Evolutionary conservation across 2,329 filamentous ascomycete genomes (phyloP).

Genomic region (Didymella exigua): DNA sequence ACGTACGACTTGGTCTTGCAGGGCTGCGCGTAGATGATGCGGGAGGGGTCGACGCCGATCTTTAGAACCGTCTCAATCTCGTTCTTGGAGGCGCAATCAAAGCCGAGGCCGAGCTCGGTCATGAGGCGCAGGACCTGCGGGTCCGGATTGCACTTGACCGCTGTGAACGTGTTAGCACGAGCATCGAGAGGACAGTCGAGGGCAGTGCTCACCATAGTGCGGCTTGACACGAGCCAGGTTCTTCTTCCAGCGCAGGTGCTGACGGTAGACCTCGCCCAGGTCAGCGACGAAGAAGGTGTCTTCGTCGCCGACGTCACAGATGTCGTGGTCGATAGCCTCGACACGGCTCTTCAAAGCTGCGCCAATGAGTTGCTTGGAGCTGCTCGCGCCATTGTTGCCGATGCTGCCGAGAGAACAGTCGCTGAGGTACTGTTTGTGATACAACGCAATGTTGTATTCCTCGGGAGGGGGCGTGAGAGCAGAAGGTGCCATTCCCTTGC

Average conservation of each 20-base stretch:
- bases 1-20: slow-evolving; percentile 99
- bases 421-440: slow-evolving; percentile 38
- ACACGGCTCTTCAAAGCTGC: slow-evolving; percentile 86
- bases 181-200: neutral
- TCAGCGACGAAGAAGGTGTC: slow-evolving; percentile 98
- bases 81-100: slow-evolving; percentile 96
- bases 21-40: slow-evolving; percentile 98
- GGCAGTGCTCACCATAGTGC: slow-evolving; percentile 78
- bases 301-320: slow-evolving; percentile 89
- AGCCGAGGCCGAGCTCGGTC: slow-evolving; percentile 86
- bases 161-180: slow-evolving; percentile 55
- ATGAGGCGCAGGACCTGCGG: slow-evolving; percentile 86
- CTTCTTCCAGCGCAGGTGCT: slow-evolving; percentile 97
- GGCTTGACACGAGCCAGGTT: slow-evolving; percentile 91
- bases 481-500: slow-evolving; percentile 74
- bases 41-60: slow-evolving; percentile 81
- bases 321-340: slow-evolving; percentile 81
- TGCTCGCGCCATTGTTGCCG: slow-evolving; percentile 57
- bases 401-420: slow-evolving; percentile 41
- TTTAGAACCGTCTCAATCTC: slow-evolving; percentile 92
- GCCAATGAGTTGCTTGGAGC: slow-evolving; percentile 80
- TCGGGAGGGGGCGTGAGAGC: slow-evolving; percentile 58
- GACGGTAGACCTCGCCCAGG: slow-evolving; percentile 96
- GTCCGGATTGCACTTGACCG: slow-evolving; percentile 99
- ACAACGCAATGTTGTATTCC: slow-evolving; percentile 51